Conservation (phyloP, 768 basidiomycete species). For the Pleurotus cornucopiae region DNA sequence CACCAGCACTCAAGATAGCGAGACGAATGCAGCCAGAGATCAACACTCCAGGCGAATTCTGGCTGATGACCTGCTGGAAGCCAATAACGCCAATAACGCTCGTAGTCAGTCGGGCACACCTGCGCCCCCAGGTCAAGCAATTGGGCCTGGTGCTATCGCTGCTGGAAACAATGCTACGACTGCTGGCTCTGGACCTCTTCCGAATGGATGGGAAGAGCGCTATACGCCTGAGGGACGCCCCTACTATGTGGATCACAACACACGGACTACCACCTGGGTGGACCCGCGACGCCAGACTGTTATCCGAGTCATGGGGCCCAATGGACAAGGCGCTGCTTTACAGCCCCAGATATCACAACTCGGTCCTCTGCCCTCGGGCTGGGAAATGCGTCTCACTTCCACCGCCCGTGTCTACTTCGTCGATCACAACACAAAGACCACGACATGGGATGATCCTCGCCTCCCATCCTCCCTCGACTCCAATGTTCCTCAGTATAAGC, state of each 20-base stretch:
- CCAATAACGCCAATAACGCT: constrained; percentile 47
- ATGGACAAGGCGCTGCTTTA: constrained; percentile 79
- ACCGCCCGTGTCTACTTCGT: constrained; percentile 99
- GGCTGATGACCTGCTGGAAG: constrained; percentile 83
- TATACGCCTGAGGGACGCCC: constrained; percentile 98
- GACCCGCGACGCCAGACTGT: constrained; percentile 97
- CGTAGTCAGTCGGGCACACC: constrained; percentile 27
- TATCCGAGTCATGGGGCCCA: constrained; percentile 94
- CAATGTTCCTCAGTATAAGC: constrained; percentile 99
- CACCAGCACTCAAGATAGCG: constrained; percentile 62
- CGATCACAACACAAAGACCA: constrained; percentile 99
- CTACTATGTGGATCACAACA: constrained; percentile 99
- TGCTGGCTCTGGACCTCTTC: constrained; percentile 80
- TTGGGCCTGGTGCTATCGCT: constrained; percentile 35
- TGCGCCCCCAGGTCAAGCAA: constrained; percentile 25
- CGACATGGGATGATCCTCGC: constrained; percentile 99
- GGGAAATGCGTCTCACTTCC: constrained; percentile 99
- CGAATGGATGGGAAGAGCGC: constrained; percentile 98
- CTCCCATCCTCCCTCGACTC: constrained; percentile 92
- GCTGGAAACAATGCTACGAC: constrained; percentile 47
- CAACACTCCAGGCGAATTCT: constrained; percentile 82
- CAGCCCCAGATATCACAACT: constrained; percentile 97
- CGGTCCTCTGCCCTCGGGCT: constrained; percentile 94
- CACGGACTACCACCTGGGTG: constrained; percentile 99
- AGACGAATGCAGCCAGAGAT: constrained; percentile 82